Evolutionary conservation across 78 protist species (phyloP).

Genomic region (Ministeria vibrans): DNA sequence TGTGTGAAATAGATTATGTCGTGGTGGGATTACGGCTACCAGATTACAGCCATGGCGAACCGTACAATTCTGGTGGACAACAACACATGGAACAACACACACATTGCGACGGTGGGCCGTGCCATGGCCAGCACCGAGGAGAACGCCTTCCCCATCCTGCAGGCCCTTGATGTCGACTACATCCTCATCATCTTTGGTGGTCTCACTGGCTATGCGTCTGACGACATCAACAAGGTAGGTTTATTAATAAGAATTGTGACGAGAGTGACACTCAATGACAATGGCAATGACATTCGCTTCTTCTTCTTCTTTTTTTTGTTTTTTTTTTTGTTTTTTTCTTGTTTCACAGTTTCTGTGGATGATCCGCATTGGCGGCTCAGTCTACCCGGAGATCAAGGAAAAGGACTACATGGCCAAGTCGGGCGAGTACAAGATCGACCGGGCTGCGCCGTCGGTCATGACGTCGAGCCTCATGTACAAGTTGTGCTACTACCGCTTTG

Average conservation of each 20-base stretch:
- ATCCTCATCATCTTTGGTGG: constrained; percentile 97
- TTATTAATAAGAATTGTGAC: no score
- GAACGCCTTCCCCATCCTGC: constrained; percentile 65
- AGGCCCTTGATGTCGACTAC: constrained; percentile 91
- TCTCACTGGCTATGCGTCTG: constrained; percentile 87
- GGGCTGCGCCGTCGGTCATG: constrained; percentile 55
- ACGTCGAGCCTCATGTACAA: constrained; percentile 88
- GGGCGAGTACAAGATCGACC: background rate
- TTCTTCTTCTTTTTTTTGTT: no score
- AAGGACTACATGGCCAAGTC: constrained; percentile 66
- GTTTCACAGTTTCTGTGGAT: constrained; percentile 96
- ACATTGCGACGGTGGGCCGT: constrained; percentile 92
- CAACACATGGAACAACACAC: constrained; percentile 99
- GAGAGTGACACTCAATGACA: no score
- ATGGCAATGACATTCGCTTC: no score
- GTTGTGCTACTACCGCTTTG: constrained; percentile 88
- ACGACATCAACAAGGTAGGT: constrained; percentile 97
- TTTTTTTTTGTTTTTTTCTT: no score
- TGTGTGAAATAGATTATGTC: constrained; percentile 67
- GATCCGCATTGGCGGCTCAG: constrained; percentile 80
- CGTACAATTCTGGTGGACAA: constrained; percentile 96
- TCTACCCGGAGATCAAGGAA: background rate
- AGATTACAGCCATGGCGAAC: constrained; percentile 85
- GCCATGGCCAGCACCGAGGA: constrained; percentile 86
- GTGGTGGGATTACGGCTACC: constrained; percentile 99